Evolutionary conservation across 345 rosid genomes (phyloP), one percentile per base, ranked within the genome.

Genomic region (Noccaea bulbosa): DNA sequence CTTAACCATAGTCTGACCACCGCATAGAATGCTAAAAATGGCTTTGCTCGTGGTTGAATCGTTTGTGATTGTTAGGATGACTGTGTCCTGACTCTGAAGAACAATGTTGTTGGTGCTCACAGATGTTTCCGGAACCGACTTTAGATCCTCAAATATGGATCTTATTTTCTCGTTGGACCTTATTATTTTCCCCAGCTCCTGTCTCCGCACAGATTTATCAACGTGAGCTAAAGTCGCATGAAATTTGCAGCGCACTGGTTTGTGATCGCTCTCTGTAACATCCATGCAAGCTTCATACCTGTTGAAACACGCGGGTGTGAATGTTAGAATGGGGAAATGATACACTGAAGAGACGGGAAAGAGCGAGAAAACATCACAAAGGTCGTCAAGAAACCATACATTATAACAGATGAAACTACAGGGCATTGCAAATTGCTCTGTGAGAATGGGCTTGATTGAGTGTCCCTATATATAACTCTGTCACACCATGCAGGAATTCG

Each of bases 401-500:
- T 80, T 73, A 85, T 52, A 70, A 86, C 72, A 43, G 95, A 86
- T 52, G 96, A 74, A 49, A 89, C 85, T 20, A 86, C 79, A 56
- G 99, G 99, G 56, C 99, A 93, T 14, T 87, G 93, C 73, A 93
- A 84, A 63, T 81, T 81, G 80, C 99, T 85, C 6, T 91, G 88
- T 4, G 86, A 58, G 30, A 69, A 77, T 12, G 87, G 65, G 60
- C 79, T 76, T 5, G 85, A 38, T 62, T 84, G 96, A 67, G 70
- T 91, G 77, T 93, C 99, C 7, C 99, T 91, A 35, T 82, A 91
- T 67, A 93, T 81, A 70, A 93, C 82, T 80, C 99, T 79, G 72
- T 93, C 99, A 76, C 99, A 93, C 99, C 99, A 93, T 4, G 99
- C 99, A 65, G 99, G 99, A 70, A 93, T 93, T 14, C 96, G 85